Percentiles rank a stretch among this genome's conserved stretches.
phyloP scores from a whole-genome alignment of 73 alveolate species.

The Effrenium voratum region DNA sequence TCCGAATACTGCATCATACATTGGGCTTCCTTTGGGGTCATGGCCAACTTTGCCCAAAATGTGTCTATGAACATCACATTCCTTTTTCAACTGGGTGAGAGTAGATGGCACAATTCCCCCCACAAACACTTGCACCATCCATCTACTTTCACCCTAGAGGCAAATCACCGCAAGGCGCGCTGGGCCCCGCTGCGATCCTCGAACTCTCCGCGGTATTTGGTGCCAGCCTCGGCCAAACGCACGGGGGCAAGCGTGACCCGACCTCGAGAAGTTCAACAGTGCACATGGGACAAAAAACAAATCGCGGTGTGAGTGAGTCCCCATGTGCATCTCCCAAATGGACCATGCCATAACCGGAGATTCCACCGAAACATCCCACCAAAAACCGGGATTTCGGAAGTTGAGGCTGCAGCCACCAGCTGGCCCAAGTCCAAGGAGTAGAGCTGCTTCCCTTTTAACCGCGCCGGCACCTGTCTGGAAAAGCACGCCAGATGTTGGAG shows the following conservation, averaged over 20 bases:
- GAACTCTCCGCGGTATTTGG: conserved; percentile 93
- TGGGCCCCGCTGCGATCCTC: conserved; percentile 47
- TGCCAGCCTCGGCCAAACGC: conserved; percentile 87
- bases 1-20: no score
- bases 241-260: background rate
- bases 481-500: background rate
- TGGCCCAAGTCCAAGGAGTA: conserved; percentile 92
- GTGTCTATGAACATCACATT: no score
- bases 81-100: no score
- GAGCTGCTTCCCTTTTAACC: conserved; percentile 85
- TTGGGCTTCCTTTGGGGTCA: no score
- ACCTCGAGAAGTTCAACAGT: background rate
- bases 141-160: background rate
- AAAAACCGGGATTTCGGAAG: no score
- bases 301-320: background rate
- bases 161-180: no score
- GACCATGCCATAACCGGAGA: no score
- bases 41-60: no score
- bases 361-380: no score
- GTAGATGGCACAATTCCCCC: background rate
- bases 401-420: conserved; percentile 45
- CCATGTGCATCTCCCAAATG: no score
- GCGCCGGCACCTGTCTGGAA: conserved; percentile 35
- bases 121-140: background rate
- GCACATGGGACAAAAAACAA: background rate